Conservation (phyloP, 495 filamentous ascomycete species). For the Articulospora tetracladia region DNA sequence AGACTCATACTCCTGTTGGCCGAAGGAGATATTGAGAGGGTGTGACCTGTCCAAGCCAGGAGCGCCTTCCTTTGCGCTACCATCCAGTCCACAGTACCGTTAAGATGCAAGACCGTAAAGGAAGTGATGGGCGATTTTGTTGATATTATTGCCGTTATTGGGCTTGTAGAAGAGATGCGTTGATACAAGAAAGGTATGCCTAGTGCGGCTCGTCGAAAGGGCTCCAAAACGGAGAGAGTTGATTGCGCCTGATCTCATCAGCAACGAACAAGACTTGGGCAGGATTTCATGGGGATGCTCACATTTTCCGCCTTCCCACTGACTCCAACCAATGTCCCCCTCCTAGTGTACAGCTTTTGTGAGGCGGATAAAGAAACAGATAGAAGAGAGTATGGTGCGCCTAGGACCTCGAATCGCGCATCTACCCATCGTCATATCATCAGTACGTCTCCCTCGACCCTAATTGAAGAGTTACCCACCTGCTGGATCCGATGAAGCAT, state of each 20-base stretch:
- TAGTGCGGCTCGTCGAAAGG: constrained; percentile 69
- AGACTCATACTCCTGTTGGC: constrained; percentile 72
- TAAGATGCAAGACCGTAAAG: constrained; percentile 80
- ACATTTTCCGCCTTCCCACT: constrained; percentile 91
- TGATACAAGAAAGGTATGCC: constrained; percentile 96
- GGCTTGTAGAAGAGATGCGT: constrained; percentile 76
- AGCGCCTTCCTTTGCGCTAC: constrained; percentile 78
- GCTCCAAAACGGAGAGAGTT: constrained; percentile 80
- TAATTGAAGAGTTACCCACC: constrained; percentile 20
- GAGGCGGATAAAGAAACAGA: constrained; percentile 90
- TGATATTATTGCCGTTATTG: constrained; percentile 80
- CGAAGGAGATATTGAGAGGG: constrained; percentile 68
- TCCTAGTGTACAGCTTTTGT: constrained; percentile 84
- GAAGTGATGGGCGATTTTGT: constrained; percentile 81
- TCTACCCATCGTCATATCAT: constrained; percentile 47
- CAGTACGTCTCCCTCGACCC: neutral
- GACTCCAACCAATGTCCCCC: constrained; percentile 85
- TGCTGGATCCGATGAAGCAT: constrained; percentile 7
- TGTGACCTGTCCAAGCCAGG: constrained; percentile 94
- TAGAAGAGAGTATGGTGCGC: constrained; percentile 84
- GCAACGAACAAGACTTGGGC: constrained; percentile 7
- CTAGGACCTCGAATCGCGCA: constrained; percentile 90
- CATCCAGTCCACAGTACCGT: constrained; percentile 97
- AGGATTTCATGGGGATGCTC: constrained; percentile 20
- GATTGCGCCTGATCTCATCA: constrained; percentile 59